These are phyloP conservation scores for Pluteus cervinus DNA, from an alignment of 768 basidiomycete species.

Conservation along the genomic window DNA sequence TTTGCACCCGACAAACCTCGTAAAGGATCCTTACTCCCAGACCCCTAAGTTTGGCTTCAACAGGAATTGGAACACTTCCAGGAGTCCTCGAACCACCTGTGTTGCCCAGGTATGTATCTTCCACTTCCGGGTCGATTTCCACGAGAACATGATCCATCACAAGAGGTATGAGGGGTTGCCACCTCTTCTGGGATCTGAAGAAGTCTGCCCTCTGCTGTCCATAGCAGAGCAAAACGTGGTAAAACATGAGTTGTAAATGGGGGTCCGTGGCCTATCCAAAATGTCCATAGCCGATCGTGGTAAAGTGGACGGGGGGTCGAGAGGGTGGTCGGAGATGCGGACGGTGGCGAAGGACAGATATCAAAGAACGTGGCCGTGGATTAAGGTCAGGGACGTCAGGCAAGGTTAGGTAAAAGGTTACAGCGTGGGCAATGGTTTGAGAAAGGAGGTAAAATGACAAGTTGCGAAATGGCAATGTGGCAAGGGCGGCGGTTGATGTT, in stretches of 20 bases:
- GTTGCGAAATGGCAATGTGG: no score
- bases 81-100: conserved; percentile 29
- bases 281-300: conserved; percentile 5
- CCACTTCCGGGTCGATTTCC: conserved; percentile 74
- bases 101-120: conserved; percentile 50
- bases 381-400: no score
- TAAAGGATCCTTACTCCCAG: conserved; percentile 76
- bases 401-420: no score
- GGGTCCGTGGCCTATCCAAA: conserved; percentile 92
- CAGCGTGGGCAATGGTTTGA: no score
- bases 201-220: conserved; percentile 66
- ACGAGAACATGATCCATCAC: conserved; percentile 82
- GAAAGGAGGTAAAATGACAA: no score
- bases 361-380: no score
- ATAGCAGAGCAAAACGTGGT: conserved; percentile 68
- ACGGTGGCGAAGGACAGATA: no score
- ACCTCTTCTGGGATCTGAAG: conserved; percentile 76
- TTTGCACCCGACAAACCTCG: conserved; percentile 90
- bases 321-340: not conserved
- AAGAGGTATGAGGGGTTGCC: conserved; percentile 75
- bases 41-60: conserved; percentile 76
- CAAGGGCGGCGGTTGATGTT: no score
- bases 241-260: conserved; percentile 74
- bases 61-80: conserved; percentile 52
- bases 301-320: not conserved